A percentile compares a stretch with the other conserved stretches of the same genome.
Evolutionary conservation across 2,329 filamentous ascomycete genomes (phyloP).

Genomic region (Neopestalotiopsis sp.): DNA sequence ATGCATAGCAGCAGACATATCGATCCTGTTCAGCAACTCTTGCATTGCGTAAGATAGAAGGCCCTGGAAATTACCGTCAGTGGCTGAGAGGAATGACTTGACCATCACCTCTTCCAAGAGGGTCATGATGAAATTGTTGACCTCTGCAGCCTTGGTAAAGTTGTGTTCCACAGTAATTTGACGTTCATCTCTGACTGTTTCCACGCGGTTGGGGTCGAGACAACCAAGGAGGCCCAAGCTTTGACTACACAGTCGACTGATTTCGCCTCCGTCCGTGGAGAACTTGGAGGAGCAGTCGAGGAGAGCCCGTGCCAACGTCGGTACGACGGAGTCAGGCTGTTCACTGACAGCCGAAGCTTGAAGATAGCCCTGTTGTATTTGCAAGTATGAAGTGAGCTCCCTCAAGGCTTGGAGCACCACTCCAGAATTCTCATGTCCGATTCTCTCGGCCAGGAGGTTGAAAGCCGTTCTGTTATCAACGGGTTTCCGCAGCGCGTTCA

Average conservation of each 20-base stretch:
- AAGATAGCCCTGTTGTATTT: slow-evolving; percentile 75
- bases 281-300: slow-evolving; percentile 88
- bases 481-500: slow-evolving; percentile 68
- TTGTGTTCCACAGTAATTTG: slow-evolving; percentile 90
- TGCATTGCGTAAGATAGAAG: slow-evolving; percentile 96
- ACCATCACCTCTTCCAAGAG: slow-evolving; percentile 87
- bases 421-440: slow-evolving; percentile 82
- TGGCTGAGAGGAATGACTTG: slow-evolving; percentile 88
- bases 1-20: slow-evolving; percentile 66
- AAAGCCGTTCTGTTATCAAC: slow-evolving; percentile 72
- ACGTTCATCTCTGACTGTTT: slow-evolving; percentile 76
- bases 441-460: slow-evolving; percentile 73
- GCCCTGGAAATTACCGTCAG: slow-evolving; percentile 85
- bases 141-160: slow-evolving; percentile 79
- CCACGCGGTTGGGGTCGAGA: slow-evolving; percentile 87
- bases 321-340: slow-evolving; percentile 78
- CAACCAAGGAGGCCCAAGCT: slow-evolving; percentile 91
- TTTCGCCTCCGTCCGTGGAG: slow-evolving; percentile 68
- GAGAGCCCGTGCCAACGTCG: slow-evolving; percentile 75
- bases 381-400: slow-evolving; percentile 78
- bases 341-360: slow-evolving; percentile 83
- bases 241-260: slow-evolving; percentile 76
- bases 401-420: slow-evolving; percentile 82
- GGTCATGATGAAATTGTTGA: slow-evolving; percentile 84
- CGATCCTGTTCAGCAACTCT: slow-evolving; percentile 79